Base-by-base conservation (phyloP, 257 asterid genomes). In the Solanum sparsipilum region DNA sequence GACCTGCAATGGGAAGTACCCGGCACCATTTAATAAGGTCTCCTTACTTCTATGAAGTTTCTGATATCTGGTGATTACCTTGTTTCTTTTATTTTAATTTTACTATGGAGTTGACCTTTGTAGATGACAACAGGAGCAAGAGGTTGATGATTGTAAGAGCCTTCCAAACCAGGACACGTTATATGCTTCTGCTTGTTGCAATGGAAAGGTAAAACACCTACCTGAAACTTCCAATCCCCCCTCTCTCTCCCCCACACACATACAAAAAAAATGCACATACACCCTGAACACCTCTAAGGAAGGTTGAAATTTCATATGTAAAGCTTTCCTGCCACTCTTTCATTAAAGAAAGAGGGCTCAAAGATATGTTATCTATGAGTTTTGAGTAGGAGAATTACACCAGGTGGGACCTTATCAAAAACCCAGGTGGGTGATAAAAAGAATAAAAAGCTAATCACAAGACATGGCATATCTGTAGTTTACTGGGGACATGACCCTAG, bases 91-190 rank as follows among this genome's bases (percentile, higher is more conserved):
- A 89, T 91, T 94, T 91, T 93, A 90, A 91, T 94, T 94, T 92
- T 93, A 92, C 95, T 91, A 90, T 90, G 93, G 93, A 91, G 89
- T 89, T 95, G 96, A 95, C 95, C 91, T 93, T 92, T 95, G 97
- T 95, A 92, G 98, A 93, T 94, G 91, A 92, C 94, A 92, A 95
- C 98, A 94, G 98, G 98, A 93, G 95, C 91, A 91, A 91, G 91
- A 88, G 86, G 88, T 81, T 85, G 91, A 48, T 87, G 88, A 89
- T 78, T 60, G 38, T 87, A 87, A 86, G 88, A 89, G 88, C 70
- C 68, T 86, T 56, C 70, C 89, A 67, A 60, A 76, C 74, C 71
- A 87, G 90, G 87, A 34, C 27, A 86, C 65, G 15, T 89, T 87
- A 68, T 87, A 90, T 88, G 89, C 94, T 88, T 29, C 76, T 75